phyloP scores from a whole-genome alignment of 1,139 yeast species.

The Blastobotrys capitulatus region DNA sequence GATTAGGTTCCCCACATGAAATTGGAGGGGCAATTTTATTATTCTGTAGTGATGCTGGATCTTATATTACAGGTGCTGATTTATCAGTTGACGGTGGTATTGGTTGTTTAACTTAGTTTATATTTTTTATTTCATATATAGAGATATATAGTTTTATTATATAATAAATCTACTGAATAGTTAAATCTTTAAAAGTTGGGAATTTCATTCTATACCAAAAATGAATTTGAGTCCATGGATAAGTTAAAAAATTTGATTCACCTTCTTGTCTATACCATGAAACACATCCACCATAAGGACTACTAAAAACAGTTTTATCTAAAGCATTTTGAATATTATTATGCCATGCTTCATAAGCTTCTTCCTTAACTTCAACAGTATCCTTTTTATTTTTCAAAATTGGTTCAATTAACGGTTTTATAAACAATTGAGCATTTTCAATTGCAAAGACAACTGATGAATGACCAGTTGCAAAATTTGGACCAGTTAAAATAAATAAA shows the following conservation, averaged over 20 bases:
- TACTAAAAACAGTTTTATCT: conserved; percentile 10
- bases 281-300: conserved; percentile 17
- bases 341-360: conserved; percentile 16
- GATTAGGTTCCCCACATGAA: too few relatives aligned
- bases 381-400: conserved; percentile 11
- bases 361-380: conserved; percentile 12
- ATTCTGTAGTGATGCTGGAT: too few relatives aligned
- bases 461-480: conserved; percentile 18
- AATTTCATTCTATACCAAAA: conserved; percentile 13
- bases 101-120: too few relatives aligned
- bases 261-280: conserved; percentile 14
- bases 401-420: conserved; percentile 13
- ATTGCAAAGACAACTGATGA: conserved; percentile 17
- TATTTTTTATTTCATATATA: too few relatives aligned
- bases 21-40: too few relatives aligned
- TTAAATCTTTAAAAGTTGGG: conserved; percentile 11
- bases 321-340: conserved; percentile 9
- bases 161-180: too few relatives aligned
- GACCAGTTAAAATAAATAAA: conserved; percentile 15
- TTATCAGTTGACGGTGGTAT: too few relatives aligned
- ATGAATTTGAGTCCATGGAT: conserved; percentile 18
- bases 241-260: conserved; percentile 15
- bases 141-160: too few relatives aligned
- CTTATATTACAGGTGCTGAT: too few relatives aligned
- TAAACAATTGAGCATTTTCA: conserved; percentile 14